These are phyloP conservation scores for Fusarium luffae DNA, from an alignment of 2,329 filamentous ascomycete genomes.

Conservation along the genomic window DNA sequence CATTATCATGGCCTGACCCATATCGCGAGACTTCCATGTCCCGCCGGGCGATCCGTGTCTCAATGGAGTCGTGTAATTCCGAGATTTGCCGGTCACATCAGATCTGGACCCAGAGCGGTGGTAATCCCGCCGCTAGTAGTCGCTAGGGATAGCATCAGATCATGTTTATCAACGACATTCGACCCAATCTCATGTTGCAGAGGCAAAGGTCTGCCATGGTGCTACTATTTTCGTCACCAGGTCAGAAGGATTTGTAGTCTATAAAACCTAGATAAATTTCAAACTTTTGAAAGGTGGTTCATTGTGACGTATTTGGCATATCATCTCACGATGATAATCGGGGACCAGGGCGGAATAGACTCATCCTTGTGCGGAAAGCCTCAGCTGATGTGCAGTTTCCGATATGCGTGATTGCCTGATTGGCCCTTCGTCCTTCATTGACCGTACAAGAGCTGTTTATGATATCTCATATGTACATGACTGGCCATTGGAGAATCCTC, in stretches of 20 bases:
- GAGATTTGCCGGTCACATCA: slow-evolving; percentile 12
- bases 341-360: too few relatives aligned
- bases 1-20: slow-evolving; percentile 4
- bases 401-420: not conserved
- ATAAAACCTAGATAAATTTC: not conserved
- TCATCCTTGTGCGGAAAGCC: not conserved
- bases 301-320: not conserved
- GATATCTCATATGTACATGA: not conserved
- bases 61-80: slow-evolving; percentile 27
- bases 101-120: slow-evolving; percentile 30
- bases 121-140: slow-evolving; percentile 20
- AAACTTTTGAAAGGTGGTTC: not conserved
- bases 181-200: slow-evolving; percentile 8
- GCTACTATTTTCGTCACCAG: not conserved
- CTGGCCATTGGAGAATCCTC: not conserved
- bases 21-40: not conserved
- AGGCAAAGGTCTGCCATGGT: not conserved
- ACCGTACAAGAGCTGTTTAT: not conserved
- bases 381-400: not conserved
- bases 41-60: slow-evolving; percentile 13
- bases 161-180: slow-evolving; percentile 1
- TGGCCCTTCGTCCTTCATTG: not conserved
- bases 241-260: slow-evolving; percentile 49
- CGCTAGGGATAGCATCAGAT: slow-evolving; percentile 7
- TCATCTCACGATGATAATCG: not conserved